Evolutionary conservation across 768 basidiomycete species (phyloP), one percentile per base, ranked within the genome.

Genomic region (Trametes gibbosa): DNA sequence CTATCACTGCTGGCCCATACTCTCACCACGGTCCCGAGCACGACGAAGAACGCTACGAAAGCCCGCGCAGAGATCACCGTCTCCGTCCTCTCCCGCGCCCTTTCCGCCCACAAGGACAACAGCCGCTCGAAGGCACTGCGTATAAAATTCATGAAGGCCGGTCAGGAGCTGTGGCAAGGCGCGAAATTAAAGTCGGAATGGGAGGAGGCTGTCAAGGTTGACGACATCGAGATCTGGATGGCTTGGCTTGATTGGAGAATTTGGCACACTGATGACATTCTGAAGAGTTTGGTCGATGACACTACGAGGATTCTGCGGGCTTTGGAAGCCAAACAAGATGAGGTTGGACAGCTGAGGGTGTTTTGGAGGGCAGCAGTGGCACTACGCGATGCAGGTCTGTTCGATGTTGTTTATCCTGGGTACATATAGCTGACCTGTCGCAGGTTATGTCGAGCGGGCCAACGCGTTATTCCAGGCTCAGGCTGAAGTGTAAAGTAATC

Each of bases 381-480:
- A 37, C 78, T 89, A 32, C 79, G 81, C 62, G 78, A 81, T 68
- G 87, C 92, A 69, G 91, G 90, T 51, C 37, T n/a, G 21, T 35
- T 19, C 61, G 54, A 69, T 63, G 40, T 29, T 41, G 41, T 8
- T 46, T 5, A 51, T 41, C 54, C 40, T 23, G 25, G 16, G n/a
- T 21, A 10, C 29, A 12, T 32, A 50, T 58, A 6, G 49, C 29
- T 21, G 25, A 35, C 42, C 13, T 29, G 23, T 17, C 25, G 32
- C 64, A 92, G 90, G 91, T 13, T 92, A 81, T 62, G 62, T 77
- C 42, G 92, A 94, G 72, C 82, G 87, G 48, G 86, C 88, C 13
- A 84, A 78, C 53, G 90, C 90, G 3, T 74, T 92, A 66, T 88
- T 92, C 65, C 92, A 94, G 69, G 90, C 89, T 10, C 89, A 94